Percentiles rank a stretch among this genome's conserved stretches.
These are phyloP conservation scores for Cornus suecica DNA, from an alignment of 148 eudicot species.

Conservation along the genomic window DNA sequence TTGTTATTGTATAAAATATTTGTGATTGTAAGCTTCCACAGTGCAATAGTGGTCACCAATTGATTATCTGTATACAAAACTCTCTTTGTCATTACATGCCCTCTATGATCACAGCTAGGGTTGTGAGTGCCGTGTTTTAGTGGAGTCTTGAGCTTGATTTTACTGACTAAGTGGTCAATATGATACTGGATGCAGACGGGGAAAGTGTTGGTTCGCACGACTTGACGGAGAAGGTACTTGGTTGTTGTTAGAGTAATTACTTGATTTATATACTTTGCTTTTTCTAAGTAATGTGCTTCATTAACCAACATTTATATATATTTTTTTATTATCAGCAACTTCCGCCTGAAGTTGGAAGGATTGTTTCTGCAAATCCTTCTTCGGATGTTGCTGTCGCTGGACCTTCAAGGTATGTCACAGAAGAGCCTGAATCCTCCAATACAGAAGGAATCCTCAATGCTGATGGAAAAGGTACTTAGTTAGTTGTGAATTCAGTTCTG, in stretches of 20 bases:
- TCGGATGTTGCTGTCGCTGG: conserved; percentile 62
- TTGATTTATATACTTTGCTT: conserved; percentile 9
- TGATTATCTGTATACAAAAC: too few species aligned
- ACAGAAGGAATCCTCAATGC: conserved; percentile 44
- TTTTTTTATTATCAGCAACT: conserved; percentile 49
- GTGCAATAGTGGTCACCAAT: too few species aligned
- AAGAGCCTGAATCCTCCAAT: conserved; percentile 49
- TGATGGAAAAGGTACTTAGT: too few species aligned
- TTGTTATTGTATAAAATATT: too few species aligned
- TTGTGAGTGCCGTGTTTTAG: background rate
- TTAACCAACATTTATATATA: conserved; percentile 24
- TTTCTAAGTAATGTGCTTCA: conserved; percentile 15
- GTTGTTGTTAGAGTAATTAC: background rate
- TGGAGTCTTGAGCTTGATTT: background rate
- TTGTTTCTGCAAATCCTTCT: conserved; percentile 67
- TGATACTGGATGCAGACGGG: conserved; percentile 31
- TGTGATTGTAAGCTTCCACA: too few species aligned
- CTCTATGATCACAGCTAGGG: background rate
- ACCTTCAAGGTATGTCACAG: conserved; percentile 49
- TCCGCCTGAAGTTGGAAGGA: conserved; percentile 79
- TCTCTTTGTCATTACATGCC: too few species aligned
- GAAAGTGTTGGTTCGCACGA: conserved; percentile 34
- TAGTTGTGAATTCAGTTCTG: background rate
- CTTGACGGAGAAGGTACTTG: conserved; percentile 43
- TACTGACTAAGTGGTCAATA: background rate